phyloP scores from a whole-genome alignment of 2,329 filamentous ascomycete species.

The Aspergillus eucalypticola region DNA sequence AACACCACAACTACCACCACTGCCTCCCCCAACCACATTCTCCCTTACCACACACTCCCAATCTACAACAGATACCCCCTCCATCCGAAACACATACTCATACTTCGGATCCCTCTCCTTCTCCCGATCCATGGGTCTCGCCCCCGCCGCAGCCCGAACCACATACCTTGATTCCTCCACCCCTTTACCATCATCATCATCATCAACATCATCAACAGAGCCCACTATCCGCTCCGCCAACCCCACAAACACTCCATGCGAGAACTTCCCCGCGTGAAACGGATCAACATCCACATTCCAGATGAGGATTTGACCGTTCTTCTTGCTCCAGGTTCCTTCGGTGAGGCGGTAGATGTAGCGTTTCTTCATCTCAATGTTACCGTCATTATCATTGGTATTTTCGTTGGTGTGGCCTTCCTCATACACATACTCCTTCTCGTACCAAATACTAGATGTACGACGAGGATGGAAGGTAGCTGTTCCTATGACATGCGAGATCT shows the following conservation, averaged over 20 bases:
- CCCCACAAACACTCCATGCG: conserved; percentile 12
- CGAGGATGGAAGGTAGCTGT: conserved; percentile 66
- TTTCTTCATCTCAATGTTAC: background rate
- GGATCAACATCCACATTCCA: conserved; percentile 13
- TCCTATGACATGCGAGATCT: conserved; percentile 49
- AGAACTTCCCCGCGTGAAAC: background rate
- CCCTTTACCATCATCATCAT: background rate
- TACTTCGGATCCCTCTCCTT: background rate
- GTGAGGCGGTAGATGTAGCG: conserved; percentile 17
- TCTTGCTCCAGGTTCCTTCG: conserved; percentile 4
- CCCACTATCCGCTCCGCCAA: background rate
- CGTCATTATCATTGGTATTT: background rate
- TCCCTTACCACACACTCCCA: conserved; percentile 24
- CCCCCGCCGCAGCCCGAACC: conserved; percentile 13
- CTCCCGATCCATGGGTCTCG: background rate
- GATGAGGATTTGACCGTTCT: conserved; percentile 16
- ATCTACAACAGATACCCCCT: conserved; percentile 28
- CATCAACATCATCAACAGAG: background rate
- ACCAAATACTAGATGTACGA: conserved; percentile 50
- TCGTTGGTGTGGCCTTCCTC: conserved; percentile 18
- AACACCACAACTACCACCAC: too few species aligned
- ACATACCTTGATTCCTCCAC: conserved; percentile 12
- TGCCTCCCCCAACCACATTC: background rate
- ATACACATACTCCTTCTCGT: conserved; percentile 39
- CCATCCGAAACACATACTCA: conserved; percentile 29